These are phyloP conservation scores for Diplosphaera chodatii DNA, from an alignment of 139 green algal species.

Conservation along the genomic window DNA sequence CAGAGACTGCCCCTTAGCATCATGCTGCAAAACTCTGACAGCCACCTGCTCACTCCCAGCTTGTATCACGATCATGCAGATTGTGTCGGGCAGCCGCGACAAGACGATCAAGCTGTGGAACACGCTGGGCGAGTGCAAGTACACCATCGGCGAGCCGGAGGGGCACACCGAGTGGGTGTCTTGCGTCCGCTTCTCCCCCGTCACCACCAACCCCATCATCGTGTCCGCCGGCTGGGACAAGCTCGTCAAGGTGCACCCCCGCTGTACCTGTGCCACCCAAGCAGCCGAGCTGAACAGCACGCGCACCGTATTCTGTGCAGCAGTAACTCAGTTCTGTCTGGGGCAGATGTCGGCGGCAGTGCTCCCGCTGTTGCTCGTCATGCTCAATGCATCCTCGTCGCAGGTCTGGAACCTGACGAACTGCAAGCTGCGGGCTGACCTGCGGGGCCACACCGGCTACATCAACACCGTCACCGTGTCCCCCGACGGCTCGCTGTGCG, in stretches of 20 bases:
- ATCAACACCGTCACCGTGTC: slow-evolving; percentile 98
- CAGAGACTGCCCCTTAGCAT: too few species aligned
- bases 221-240: slow-evolving; percentile 99
- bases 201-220: slow-evolving; percentile 93
- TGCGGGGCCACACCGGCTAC: slow-evolving; percentile 92
- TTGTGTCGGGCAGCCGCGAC: slow-evolving; percentile 94
- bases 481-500: slow-evolving; percentile 98
- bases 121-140: slow-evolving; percentile 99
- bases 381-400: background rate
- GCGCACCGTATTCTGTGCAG: too few species aligned
- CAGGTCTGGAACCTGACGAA: slow-evolving; percentile 97
- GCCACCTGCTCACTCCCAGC: too few species aligned
- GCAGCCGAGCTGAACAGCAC: too few species aligned
- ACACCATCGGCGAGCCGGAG: slow-evolving; percentile 92
- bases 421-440: slow-evolving; percentile 98
- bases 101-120: slow-evolving; percentile 99
- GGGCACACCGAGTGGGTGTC: slow-evolving; percentile 96
- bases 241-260: slow-evolving; percentile 81
- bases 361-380: too few species aligned
- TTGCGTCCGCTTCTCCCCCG: slow-evolving; percentile 98
- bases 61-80: too few species aligned
- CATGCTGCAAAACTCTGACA: too few species aligned
- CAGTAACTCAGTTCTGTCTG: too few species aligned
- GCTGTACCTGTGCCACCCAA: too few species aligned
- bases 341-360: too few species aligned